These are phyloP conservation scores for Mycena rebaudengoi DNA, from an alignment of 768 basidiomycete species.

Conservation along the genomic window DNA sequence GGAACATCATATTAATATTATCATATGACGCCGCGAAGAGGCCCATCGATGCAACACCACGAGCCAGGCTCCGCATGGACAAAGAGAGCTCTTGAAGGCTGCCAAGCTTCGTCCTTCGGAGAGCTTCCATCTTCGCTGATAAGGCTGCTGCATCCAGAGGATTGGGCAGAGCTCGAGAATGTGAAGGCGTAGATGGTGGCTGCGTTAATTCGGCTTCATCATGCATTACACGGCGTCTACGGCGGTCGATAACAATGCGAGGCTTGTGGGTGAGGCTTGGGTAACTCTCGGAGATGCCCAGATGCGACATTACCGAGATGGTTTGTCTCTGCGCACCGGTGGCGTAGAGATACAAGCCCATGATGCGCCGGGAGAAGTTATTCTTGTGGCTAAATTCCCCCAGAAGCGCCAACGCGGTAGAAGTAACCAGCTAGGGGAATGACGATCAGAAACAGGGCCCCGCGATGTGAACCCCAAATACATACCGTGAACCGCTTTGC, in stretches of 20 bases:
- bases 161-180: not conserved
- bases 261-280: slow-evolving; percentile 24
- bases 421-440: slow-evolving; percentile 31
- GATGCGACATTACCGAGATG: slow-evolving; percentile 36
- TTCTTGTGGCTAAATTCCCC: slow-evolving; percentile 43
- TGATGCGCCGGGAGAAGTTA: slow-evolving; percentile 34
- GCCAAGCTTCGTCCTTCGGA: slow-evolving; percentile 15
- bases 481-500: not conserved
- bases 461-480: not conserved
- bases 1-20: no score
- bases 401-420: slow-evolving; percentile 27
- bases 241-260: not conserved
- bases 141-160: not conserved
- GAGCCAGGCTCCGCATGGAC: slow-evolving; percentile 26
- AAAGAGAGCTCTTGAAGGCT: slow-evolving; percentile 33
- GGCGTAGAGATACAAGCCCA: slow-evolving; percentile 42
- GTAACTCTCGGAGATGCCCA: slow-evolving; percentile 43
- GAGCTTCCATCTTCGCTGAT: not conserved
- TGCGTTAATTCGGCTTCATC: no score
- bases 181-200: not conserved
- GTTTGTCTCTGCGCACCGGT: slow-evolving; percentile 41
- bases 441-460: not conserved
- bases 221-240: not conserved
- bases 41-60: slow-evolving; percentile 29
- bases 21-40: slow-evolving; percentile 17